Percentiles rank a stretch among this genome's conserved stretches.
Conservation (phyloP, 2,329 filamentous ascomycete species). For the Penicillium sp. region DNA sequence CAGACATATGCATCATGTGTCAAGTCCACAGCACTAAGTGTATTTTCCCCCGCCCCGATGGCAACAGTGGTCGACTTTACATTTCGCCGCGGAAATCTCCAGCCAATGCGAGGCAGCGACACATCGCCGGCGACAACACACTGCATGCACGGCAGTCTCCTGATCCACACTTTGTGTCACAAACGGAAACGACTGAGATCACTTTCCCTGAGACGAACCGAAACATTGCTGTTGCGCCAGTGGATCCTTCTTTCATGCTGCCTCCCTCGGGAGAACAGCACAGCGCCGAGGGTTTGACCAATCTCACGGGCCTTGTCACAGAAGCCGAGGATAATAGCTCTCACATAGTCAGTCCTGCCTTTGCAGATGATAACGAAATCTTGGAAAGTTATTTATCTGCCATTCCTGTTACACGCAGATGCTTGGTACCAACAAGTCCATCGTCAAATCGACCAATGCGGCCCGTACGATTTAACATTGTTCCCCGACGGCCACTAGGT, state of each 20-base stretch:
- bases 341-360: conserved; percentile 16
- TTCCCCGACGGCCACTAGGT: conserved; percentile 11
- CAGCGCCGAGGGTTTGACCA: background rate
- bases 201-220: no score
- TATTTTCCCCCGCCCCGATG: conserved; percentile 6
- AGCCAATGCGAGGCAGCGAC: no score
- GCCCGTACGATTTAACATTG: conserved; percentile 17
- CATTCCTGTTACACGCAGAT: conserved; percentile 12
- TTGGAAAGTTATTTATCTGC: conserved; percentile 53
- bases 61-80: background rate
- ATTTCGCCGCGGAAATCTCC: background rate
- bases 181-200: no score
- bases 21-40: conserved; percentile 17
- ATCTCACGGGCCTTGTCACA: conserved; percentile 1
- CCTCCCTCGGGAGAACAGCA: background rate
- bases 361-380: conserved; percentile 50
- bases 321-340: conserved; percentile 17
- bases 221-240: no score
- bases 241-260: background rate
- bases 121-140: no score
- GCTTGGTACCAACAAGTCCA: conserved; percentile 3
- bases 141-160: no score
- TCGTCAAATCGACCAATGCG: background rate
- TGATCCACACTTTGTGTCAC: no score
- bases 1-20: conserved; percentile 15